A percentile compares a stretch with the other conserved stretches of the same genome.
These are phyloP conservation scores for Colletotrichum sp. DNA, from an alignment of 2,329 filamentous ascomycete genomes.

Conservation along the genomic window DNA sequence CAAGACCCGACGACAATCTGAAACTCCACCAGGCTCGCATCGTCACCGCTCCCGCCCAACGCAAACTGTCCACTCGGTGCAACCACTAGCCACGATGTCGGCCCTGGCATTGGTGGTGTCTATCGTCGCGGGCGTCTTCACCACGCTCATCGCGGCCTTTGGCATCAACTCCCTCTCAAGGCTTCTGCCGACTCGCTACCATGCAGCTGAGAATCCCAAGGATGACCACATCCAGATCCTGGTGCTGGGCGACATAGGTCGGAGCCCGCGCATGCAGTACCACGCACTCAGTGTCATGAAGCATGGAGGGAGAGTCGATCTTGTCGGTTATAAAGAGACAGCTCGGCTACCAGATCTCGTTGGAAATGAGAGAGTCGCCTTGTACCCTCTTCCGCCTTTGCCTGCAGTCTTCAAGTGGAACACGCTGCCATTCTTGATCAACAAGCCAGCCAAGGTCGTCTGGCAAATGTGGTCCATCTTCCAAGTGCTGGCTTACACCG, in stretches of 20 bases:
- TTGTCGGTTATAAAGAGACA: constrained; percentile 92
- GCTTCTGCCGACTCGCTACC: constrained; percentile 38
- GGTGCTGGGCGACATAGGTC: constrained; percentile 92
- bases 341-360: constrained; percentile 79
- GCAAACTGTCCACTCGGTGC: neutral
- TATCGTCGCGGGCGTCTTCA: constrained; percentile 12
- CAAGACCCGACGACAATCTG: neutral
- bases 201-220: constrained; percentile 34
- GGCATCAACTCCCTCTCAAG: constrained; percentile 22
- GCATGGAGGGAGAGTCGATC: constrained; percentile 78
- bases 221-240: constrained; percentile 74
- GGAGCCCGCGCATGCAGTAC: constrained; percentile 98
- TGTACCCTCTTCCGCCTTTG: constrained; percentile 72
- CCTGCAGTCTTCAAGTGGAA: constrained; percentile 71
- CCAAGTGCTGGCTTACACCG: constrained; percentile 73
- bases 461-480: constrained; percentile 81
- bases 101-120: neutral
- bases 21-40: neutral
- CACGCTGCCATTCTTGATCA: constrained; percentile 76
- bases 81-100: neutral
- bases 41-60: neutral
- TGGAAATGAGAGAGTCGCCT: constrained; percentile 69
- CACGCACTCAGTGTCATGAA: constrained; percentile 92
- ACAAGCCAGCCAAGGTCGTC: constrained; percentile 83
- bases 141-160: constrained; percentile 9